These are phyloP conservation scores for Laetiporus sulphureus DNA, from an alignment of 1,284 basidiomycete species.

Conservation along the genomic window DNA sequence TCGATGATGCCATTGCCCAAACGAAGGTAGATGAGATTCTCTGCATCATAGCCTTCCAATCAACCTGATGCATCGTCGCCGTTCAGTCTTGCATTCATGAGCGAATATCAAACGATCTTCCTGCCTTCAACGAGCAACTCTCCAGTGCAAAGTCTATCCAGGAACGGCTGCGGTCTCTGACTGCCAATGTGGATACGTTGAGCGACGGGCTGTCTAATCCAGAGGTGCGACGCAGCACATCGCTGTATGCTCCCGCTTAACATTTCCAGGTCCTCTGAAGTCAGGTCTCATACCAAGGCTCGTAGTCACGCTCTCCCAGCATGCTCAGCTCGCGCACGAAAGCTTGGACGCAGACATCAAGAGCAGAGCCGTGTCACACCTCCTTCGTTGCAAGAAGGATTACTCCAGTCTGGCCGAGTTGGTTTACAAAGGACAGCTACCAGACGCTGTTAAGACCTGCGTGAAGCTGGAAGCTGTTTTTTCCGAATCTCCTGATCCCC, in stretches of 20 bases:
- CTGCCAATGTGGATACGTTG: slow-evolving; percentile 46
- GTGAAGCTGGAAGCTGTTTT: slow-evolving; percentile 38
- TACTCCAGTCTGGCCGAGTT: slow-evolving; percentile 37
- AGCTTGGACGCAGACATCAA: slow-evolving; percentile 44
- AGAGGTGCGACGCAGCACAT: slow-evolving; percentile 36
- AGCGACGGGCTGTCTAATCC: slow-evolving; percentile 43
- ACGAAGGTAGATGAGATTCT: slow-evolving; percentile 49
- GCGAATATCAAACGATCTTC: slow-evolving; percentile 56
- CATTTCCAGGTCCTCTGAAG: slow-evolving; percentile 30
- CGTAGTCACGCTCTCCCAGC: slow-evolving; percentile 41
- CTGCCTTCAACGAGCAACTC: slow-evolving; percentile 58
- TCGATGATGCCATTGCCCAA: slow-evolving; percentile 57
- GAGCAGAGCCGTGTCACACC: slow-evolving; percentile 44
- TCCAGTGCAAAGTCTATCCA: slow-evolving; percentile 57
- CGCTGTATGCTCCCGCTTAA: not conserved
- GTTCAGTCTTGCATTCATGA: slow-evolving; percentile 59
- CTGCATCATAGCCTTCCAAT: not conserved
- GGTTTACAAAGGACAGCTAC: slow-evolving; percentile 49
- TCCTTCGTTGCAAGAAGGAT: slow-evolving; percentile 42
- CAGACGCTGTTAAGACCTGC: slow-evolving; percentile 46
- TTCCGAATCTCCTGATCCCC: slow-evolving; percentile 40
- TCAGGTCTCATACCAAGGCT: slow-evolving; percentile 59
- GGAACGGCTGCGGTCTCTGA: slow-evolving; percentile 46
- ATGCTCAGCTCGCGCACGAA: slow-evolving; percentile 56
- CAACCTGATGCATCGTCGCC: too few relatives aligned